Evolutionary conservation across 805 yeast species (phyloP).

Genomic region (Priceomyces castillae): DNA sequence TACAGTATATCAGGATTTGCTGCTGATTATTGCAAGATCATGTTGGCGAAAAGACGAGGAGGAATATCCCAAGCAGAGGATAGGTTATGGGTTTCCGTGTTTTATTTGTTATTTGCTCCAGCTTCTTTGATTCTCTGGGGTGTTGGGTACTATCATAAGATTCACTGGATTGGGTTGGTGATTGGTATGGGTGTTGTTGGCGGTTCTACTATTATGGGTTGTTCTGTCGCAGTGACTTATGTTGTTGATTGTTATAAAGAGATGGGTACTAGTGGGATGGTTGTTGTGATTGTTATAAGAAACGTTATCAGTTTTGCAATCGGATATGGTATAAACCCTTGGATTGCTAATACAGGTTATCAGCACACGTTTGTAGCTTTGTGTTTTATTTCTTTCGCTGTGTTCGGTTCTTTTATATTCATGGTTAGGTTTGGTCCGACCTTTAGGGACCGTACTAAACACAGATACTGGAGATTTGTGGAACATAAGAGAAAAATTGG

Average conservation of each 20-base stretch:
- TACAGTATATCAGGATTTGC: constrained; percentile 28
- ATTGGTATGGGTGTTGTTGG: constrained; percentile 55
- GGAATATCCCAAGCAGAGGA: constrained; percentile 52
- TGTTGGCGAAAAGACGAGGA: constrained; percentile 5
- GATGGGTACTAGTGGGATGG: constrained; percentile 31
- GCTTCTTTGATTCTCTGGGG: constrained; percentile 61
- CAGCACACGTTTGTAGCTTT: constrained; percentile 57
- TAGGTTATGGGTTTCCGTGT: constrained; percentile 49
- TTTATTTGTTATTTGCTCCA: constrained; percentile 51
- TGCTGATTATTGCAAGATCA: constrained; percentile 6
- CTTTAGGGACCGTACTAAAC: constrained; percentile 34
- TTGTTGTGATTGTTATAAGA: constrained; percentile 54
- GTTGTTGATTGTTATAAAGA: constrained; percentile 29
- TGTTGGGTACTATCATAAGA: constrained; percentile 54
- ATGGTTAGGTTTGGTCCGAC: constrained; percentile 34
- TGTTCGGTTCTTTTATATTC: constrained; percentile 44
- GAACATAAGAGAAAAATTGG: constrained; percentile 10
- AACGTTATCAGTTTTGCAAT: constrained; percentile 59
- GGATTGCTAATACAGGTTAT: constrained; percentile 51
- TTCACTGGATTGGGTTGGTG: constrained; percentile 52
- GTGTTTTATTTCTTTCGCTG: constrained; percentile 49
- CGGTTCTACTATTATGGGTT: constrained; percentile 53
- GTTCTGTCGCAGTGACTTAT: constrained; percentile 44
- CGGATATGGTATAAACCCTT: constrained; percentile 59
- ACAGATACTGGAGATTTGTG: constrained; percentile 32